Evolutionary conservation across 257 asterid species (phyloP), one percentile per base, ranked within the genome.

Genomic region (Anisodus tanguticus): DNA sequence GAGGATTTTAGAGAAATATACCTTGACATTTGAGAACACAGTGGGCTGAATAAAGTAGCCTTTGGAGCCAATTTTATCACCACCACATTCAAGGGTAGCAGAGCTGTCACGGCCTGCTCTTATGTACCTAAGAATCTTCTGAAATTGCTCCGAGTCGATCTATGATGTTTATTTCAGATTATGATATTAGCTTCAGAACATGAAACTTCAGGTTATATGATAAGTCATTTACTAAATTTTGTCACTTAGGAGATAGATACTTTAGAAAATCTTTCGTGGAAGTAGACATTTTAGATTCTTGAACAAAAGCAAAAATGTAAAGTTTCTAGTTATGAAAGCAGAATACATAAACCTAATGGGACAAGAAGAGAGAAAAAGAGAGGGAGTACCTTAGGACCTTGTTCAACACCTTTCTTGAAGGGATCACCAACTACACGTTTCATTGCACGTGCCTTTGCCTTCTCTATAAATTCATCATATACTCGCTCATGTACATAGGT

Each of bases 41-140:
- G 98, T 94, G 17, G 98, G 98, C 82, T 91, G 93, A 66, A 94
- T 82, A 76, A 88, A 94, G 92, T 26, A 94, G 59, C 98, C 98
- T 87, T 91, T 92, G 8, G 95, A 88, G 4, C 98, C 97, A 51
- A 85, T 17, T 63, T 89, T 89, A 63, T 87, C 91, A 0, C 98
- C 97, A 85, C 98, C 98, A 85, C 97, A 93, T 80, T 94, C 96
- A 43, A 93, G 90, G 0, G 86, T 90, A 17, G 98, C 97, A 19
- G 87, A 86, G 84, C 93, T 85, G 2, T 93, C 94, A 31, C 85
- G 66, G 5, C 97, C 97, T 0, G 93, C 92, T 87, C 84, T 90
- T 85, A 92, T 92, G 88, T 92, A 94, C 54, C 91, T 78, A 39
- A 94, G 93, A 76, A 94, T 85, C 91, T 93, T 94, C 81, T 89